A percentile compares a stretch with the other conserved stretches of the same genome.
These are phyloP conservation scores for Nicotiana otophora DNA, from an alignment of 257 asterid species.

Conservation along the genomic window DNA sequence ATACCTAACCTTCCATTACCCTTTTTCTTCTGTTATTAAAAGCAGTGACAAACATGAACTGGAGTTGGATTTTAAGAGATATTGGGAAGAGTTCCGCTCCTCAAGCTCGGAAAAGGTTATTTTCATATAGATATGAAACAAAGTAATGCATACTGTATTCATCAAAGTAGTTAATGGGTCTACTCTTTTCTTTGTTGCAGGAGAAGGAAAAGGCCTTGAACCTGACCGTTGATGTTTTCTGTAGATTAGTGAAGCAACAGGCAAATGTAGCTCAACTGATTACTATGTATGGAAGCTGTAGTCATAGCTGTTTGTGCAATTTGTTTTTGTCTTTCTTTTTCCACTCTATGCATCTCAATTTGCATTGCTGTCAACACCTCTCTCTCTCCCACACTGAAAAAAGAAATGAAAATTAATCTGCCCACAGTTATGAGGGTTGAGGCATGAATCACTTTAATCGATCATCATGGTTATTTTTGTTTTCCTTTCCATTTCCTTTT, in stretches of 20 bases:
- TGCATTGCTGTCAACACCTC: not conserved
- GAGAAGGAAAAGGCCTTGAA: conserved; percentile 97
- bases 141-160: not conserved
- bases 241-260: conserved; percentile 95
- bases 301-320: not conserved
- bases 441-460: not conserved
- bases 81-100: conserved; percentile 95
- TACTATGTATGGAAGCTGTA: conserved; percentile 55
- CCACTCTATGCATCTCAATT: conserved; percentile 10
- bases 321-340: conserved; percentile 14
- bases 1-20: not conserved
- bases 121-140: not conserved
- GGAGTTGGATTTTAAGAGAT: conserved; percentile 94
- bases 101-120: conserved; percentile 63
- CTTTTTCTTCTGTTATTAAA: not conserved
- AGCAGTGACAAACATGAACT: conserved; percentile 66
- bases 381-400: not conserved
- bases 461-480: not conserved
- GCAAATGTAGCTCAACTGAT: conserved; percentile 77
- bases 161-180: conserved; percentile 5
- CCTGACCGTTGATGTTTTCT: conserved; percentile 84
- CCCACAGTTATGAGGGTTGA: not conserved
- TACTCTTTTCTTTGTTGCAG: conserved; percentile 48
- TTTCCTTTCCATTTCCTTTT: not conserved
- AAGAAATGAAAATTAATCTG: not conserved